Base-by-base conservation (phyloP, 495 filamentous ascomycete genomes). In the Xylaria venustula region DNA sequence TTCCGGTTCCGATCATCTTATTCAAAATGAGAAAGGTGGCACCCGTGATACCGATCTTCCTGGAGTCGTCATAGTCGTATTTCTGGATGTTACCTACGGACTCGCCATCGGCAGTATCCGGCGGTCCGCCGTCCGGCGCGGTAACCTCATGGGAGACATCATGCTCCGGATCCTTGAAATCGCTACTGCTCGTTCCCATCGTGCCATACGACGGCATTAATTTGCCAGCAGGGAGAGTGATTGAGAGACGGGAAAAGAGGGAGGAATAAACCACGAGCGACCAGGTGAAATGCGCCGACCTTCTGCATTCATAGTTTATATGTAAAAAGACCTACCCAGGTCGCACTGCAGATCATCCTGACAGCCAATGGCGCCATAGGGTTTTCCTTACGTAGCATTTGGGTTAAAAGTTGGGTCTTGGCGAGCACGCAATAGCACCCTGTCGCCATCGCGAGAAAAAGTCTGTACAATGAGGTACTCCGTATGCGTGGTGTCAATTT, bases 1-100 rank as follows among this genome's bases (percentile, higher is more conserved):
- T 78, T 48, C 83, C 82, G 6, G 82, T 84, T 32, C 82, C 80
- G 32, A 84, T 82, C 81, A 85, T 85, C 66, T 83, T 83, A 64
- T 85, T 85, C 45, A 84, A 54, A 40, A 84, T 85, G 37, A 84
- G 54, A 53, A 82, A 85, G 5, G 81, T 77, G 8, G 83, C 73
- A 5, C 81, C 79, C 2, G 75, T 75, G 30, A 84, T 72, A 3
- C 82, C 83, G 11, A 85, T 73, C 64, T 81, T 81, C 14, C 74
- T 66, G 6, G 75, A 75, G 0, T 81, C 80, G 17, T 73, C 67
- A 37, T 73, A 71, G 7, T 59, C 66, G 49, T 75, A 83, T 40
- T 75, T 77, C 59, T 82, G 71, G 14, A 76, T 64, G 19, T 69
- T 64, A 25, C 73, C 60, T 4, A 51, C 58, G 15, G 63, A 66